Evolutionary conservation across 2,329 filamentous ascomycete genomes (phyloP).

Genomic region (Apiospora saccharicola): DNA sequence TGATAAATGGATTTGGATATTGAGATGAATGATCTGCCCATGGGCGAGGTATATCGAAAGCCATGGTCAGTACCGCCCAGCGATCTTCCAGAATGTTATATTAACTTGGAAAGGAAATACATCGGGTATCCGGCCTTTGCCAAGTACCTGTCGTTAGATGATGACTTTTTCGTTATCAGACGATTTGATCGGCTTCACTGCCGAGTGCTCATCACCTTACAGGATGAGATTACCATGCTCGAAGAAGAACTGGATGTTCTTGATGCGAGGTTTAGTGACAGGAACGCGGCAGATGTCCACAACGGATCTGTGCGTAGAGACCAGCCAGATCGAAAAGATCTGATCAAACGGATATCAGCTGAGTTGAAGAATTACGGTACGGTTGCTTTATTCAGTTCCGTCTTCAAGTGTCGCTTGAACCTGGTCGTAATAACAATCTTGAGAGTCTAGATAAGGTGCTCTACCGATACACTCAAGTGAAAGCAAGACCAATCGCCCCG

Average conservation of each 20-base stretch:
- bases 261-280: neutral
- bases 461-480: conserved; percentile 39
- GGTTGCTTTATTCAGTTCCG: neutral
- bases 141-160: conserved; percentile 28
- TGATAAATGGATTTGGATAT: neutral
- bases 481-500: conserved; percentile 35
- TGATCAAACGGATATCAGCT: neutral
- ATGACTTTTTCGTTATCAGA: conserved; percentile 43
- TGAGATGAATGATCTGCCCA: neutral
- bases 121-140: neutral
- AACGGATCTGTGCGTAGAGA: neutral
- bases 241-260: conserved; percentile 33
- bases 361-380: neutral
- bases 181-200: conserved; percentile 43
- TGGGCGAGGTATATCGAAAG: neutral
- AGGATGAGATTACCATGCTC: conserved; percentile 43
- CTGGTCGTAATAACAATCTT: neutral
- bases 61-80: neutral
- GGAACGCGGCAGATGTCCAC: neutral
- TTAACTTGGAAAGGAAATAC: neutral
- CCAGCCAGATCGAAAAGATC: neutral
- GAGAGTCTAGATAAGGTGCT: neutral
- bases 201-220: conserved; percentile 42
- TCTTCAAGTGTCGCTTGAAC: too few relatives aligned
- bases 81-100: neutral